Percentiles rank a stretch among this genome's conserved stretches.
Evolutionary conservation across 495 filamentous ascomycete species (phyloP).

Genomic region (Mytilinidion resinicola): DNA sequence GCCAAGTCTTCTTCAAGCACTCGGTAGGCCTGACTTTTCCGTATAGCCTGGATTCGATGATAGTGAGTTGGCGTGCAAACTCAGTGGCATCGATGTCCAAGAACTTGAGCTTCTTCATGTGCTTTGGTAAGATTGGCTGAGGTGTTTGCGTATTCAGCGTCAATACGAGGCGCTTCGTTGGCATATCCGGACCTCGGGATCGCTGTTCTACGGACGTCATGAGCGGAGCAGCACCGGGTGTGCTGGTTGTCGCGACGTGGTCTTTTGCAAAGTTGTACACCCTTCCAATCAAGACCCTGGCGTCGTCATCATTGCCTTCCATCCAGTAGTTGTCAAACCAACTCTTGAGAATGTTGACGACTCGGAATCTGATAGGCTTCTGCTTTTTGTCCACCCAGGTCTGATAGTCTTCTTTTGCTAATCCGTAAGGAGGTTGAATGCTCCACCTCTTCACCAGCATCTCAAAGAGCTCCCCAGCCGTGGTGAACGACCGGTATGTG

Average conservation of each 20-base stretch:
- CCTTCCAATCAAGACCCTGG: conserved; percentile 75
- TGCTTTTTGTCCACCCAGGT: conserved; percentile 91
- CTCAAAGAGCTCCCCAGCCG: conserved; percentile 84
- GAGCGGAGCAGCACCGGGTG: conserved; percentile 73
- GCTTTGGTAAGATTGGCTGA: conserved; percentile 89
- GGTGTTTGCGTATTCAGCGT: conserved; percentile 70
- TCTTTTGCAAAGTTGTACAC: conserved; percentile 89
- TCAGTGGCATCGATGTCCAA: conserved; percentile 93
- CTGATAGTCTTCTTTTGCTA: conserved; percentile 69
- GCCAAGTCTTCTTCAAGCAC: conserved; percentile 97
- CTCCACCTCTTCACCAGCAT: conserved; percentile 84
- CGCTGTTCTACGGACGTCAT: conserved; percentile 83
- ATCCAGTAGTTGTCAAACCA: conserved; percentile 99
- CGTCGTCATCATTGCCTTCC: conserved; percentile 80
- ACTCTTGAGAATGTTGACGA: conserved; percentile 94
- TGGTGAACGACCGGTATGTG: conserved; percentile 92
- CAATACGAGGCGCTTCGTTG: conserved; percentile 77
- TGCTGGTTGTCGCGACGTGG: conserved; percentile 84
- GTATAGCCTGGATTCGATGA: conserved; percentile 92
- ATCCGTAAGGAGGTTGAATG: conserved; percentile 83
- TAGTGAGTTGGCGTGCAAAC: conserved; percentile 92
- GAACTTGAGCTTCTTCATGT: conserved; percentile 99
- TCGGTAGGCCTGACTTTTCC: conserved; percentile 92
- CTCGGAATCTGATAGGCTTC: conserved; percentile 86
- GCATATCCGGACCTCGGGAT: conserved; percentile 75